Conservation (phyloP, 768 basidiomycete genomes). For the Mycena galericulata region DNA sequence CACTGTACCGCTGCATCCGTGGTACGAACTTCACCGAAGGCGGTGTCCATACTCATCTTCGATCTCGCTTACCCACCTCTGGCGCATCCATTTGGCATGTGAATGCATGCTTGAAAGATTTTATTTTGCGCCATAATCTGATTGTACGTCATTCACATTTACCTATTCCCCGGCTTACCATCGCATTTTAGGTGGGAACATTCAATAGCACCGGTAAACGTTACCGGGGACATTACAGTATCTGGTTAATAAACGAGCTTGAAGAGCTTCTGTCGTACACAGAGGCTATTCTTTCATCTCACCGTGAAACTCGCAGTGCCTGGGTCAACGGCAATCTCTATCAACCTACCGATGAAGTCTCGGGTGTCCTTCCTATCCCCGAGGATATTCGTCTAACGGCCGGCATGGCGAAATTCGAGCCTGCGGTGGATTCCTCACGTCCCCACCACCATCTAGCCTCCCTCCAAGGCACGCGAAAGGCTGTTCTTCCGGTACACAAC, state of each 20-base stretch:
- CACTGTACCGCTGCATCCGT: conserved; percentile 42
- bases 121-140: conserved; percentile 47
- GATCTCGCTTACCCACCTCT: conserved; percentile 35
- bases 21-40: conserved; percentile 52
- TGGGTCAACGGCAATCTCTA: conserved; percentile 36
- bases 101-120: conserved; percentile 38
- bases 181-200: conserved; percentile 38
- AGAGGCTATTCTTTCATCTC: neutral
- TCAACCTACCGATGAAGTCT: conserved; percentile 13
- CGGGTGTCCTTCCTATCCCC: conserved; percentile 27
- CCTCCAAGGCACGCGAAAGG: too few relatives aligned
- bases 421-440: neutral
- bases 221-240: conserved; percentile 6
- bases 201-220: conserved; percentile 34
- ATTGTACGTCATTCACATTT: neutral
- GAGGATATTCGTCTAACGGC: neutral
- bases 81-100: conserved; percentile 39
- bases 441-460: conserved; percentile 19
- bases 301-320: neutral
- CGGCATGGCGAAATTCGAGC: conserved; percentile 14
- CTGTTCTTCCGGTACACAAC: neutral
- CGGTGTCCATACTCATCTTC: conserved; percentile 49
- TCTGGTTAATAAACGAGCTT: neutral
- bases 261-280: neutral
- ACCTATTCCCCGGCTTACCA: neutral